Conservation (phyloP, 1,284 basidiomycete species). For the Somion occarium region DNA sequence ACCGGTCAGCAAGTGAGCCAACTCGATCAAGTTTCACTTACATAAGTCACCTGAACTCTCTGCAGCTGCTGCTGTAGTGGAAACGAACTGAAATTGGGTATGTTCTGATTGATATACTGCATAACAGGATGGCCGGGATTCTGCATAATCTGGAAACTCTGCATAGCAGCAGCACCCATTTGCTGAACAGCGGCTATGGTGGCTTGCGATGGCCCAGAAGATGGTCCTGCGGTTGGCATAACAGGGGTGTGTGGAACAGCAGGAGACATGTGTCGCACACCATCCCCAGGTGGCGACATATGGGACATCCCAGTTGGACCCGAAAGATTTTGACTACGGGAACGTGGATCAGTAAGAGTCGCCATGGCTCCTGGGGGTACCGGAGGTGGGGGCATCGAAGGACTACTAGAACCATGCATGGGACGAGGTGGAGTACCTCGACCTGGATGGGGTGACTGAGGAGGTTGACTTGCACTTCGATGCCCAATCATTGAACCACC, state of each 20-base stretch:
- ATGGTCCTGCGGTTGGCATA: slow-evolving; percentile 17
- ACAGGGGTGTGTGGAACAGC: slow-evolving; percentile 23
- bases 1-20: slow-evolving; percentile 1
- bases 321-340: background rate
- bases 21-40: background rate
- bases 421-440: slow-evolving; percentile 4
- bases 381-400: slow-evolving; percentile 9
- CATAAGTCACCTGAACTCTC: slow-evolving; percentile 39
- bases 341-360: background rate
- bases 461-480: background rate
- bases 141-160: slow-evolving; percentile 46
- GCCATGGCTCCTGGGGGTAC: background rate
- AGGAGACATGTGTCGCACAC: slow-evolving; percentile 40
- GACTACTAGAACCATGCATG: slow-evolving; percentile 5
- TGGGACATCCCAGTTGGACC: slow-evolving; percentile 12
- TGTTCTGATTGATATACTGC: slow-evolving; percentile 43
- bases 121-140: slow-evolving; percentile 54
- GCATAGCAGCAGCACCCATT: slow-evolving; percentile 35
- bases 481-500: slow-evolving; percentile 1
- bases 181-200: slow-evolving; percentile 19
- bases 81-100: slow-evolving; percentile 51
- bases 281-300: slow-evolving; percentile 24
- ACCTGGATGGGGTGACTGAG: slow-evolving; percentile 11
- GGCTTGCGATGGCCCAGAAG: slow-evolving; percentile 16
- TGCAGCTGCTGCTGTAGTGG: slow-evolving; percentile 53